These are phyloP conservation scores for Schizonepeta tenuifolia DNA, from an alignment of 257 asterid species.

Conservation along the genomic window DNA sequence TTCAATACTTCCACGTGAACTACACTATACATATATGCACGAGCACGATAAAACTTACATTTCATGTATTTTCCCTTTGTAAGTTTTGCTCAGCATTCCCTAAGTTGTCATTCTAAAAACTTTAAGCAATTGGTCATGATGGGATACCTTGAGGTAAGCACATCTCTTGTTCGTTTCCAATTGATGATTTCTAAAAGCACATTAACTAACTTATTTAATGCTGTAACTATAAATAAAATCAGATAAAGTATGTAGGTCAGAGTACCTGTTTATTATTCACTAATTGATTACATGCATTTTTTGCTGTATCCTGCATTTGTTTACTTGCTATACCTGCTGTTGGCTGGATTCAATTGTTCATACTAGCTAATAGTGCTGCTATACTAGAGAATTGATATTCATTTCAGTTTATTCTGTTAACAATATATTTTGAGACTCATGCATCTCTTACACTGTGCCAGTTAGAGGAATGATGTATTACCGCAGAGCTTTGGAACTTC, in stretches of 20 bases:
- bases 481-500: slow-evolving; percentile 97
- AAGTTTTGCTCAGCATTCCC: background rate
- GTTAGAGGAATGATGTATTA: slow-evolving; percentile 99
- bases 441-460: slow-evolving; percentile 41
- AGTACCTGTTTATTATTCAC: background rate
- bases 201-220: slow-evolving; percentile 3
- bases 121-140: slow-evolving; percentile 19
- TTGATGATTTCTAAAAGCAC: slow-evolving; percentile 9
- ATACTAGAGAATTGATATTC: slow-evolving; percentile 2
- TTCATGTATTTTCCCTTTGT: background rate
- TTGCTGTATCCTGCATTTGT: background rate
- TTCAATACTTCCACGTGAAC: background rate
- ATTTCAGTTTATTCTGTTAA: slow-evolving; percentile 12
- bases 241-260: slow-evolving; percentile 13
- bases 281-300: background rate
- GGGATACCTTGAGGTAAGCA: background rate
- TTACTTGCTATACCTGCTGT: background rate
- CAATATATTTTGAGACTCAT: slow-evolving; percentile 31
- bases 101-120: background rate
- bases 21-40: background rate
- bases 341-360: slow-evolving; percentile 16
- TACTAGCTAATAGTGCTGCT: slow-evolving; percentile 3
- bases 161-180: background rate
- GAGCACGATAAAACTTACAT: background rate
- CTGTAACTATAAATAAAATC: background rate